Conservation (phyloP, 257 asterid genomes). For the Solanum etuberosum region DNA sequence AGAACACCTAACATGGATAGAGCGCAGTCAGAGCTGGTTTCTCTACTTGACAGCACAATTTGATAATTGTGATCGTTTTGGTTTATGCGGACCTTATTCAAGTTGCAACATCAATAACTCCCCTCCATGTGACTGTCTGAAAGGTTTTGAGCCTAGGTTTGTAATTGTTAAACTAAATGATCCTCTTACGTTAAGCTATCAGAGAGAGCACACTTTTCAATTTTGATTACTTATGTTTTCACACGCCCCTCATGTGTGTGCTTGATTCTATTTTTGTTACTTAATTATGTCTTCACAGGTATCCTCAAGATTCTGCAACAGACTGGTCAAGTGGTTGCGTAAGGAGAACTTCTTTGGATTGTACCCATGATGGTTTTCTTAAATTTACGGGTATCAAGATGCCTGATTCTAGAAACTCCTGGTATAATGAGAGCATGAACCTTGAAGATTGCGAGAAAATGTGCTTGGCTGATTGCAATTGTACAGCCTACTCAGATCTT, state of each 20-base stretch:
- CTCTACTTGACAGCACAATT: not conserved
- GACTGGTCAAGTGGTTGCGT: conserved; percentile 26
- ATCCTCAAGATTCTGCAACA: conserved; percentile 10
- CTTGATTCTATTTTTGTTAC: not conserved
- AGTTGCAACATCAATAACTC: conserved; percentile 2
- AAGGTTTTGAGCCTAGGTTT: conserved; percentile 12
- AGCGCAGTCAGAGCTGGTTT: conserved; percentile 11
- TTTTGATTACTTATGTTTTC: not conserved
- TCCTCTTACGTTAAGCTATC: not conserved
- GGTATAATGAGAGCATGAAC: conserved; percentile 8
- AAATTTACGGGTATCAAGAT: conserved; percentile 9
- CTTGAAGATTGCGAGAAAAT: conserved; percentile 11
- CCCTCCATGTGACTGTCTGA: conserved; percentile 14
- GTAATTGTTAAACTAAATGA: not conserved
- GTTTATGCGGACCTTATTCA: conserved; percentile 18
- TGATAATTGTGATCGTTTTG: conserved; percentile 20
- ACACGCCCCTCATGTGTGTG: not conserved
- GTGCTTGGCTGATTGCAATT: conserved; percentile 3
- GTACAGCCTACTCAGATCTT: conserved; percentile 10
- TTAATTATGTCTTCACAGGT: not conserved
- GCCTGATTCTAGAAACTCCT: conserved; percentile 10
- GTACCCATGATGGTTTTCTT: conserved; percentile 15
- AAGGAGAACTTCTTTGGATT: conserved; percentile 9
- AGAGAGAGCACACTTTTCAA: not conserved
- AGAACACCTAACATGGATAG: conserved; percentile 3